Conservation (phyloP, 1,284 basidiomycete species). For the Trichosporon faecale region DNA sequence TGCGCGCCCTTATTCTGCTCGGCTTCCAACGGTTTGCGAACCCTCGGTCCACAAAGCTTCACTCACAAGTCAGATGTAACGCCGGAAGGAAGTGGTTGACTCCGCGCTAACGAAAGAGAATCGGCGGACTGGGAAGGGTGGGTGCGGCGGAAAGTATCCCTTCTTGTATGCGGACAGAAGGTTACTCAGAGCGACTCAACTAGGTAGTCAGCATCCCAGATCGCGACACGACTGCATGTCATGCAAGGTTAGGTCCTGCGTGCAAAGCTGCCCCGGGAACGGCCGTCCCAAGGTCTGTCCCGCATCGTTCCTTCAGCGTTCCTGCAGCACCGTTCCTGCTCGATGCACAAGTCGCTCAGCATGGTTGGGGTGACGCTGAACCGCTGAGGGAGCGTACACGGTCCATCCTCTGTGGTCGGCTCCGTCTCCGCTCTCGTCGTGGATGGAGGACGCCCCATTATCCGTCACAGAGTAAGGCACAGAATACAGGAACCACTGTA, state of each 20-base stretch:
- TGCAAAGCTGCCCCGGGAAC: neutral
- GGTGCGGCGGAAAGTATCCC: neutral
- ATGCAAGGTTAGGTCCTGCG: neutral
- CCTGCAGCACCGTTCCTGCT: neutral
- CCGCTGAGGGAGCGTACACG: neutral
- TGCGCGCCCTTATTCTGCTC: neutral
- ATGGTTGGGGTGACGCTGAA: neutral
- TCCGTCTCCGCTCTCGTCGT: neutral
- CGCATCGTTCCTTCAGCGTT: constrained; percentile 2
- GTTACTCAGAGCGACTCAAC: neutral
- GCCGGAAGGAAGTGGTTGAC: too few relatives aligned
- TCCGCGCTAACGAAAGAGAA: neutral
- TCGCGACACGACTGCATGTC: neutral
- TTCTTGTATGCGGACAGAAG: neutral
- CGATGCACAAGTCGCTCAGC: neutral
- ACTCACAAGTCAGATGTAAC: neutral
- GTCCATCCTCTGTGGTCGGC: neutral
- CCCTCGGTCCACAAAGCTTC: neutral
- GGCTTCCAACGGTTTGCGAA: neutral
- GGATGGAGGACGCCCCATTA: neutral
- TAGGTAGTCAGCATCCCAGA: neutral
- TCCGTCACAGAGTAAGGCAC: neutral
- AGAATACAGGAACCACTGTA: constrained; percentile 4
- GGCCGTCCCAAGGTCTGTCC: neutral
- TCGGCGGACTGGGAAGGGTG: neutral